These are phyloP conservation scores for Fusarium burgessii DNA, from an alignment of 2,329 filamentous ascomycete species.

Conservation along the genomic window DNA sequence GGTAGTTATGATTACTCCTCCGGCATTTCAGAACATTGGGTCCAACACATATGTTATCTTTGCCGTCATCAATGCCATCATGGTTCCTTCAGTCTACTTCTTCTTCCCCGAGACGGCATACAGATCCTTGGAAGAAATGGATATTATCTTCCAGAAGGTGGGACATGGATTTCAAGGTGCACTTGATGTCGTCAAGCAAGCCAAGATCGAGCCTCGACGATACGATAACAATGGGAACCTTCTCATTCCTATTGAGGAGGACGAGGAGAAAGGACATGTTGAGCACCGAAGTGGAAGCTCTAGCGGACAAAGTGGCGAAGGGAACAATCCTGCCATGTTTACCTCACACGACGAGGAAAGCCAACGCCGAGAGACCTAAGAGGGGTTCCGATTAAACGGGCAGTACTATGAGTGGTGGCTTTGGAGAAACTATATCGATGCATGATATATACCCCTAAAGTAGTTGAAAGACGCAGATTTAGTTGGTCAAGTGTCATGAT, in stretches of 20 bases:
- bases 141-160: constrained; percentile 71
- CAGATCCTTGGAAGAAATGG: constrained; percentile 75
- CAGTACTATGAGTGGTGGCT: background rate
- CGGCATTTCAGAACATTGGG: constrained; percentile 69
- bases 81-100: constrained; percentile 69
- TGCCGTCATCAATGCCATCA: constrained; percentile 72
- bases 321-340: constrained; percentile 46
- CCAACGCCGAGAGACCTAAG: constrained; percentile 42
- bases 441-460: constrained; percentile 14
- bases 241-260: constrained; percentile 60
- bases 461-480: background rate
- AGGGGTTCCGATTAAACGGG: background rate
- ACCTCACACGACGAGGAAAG: constrained; percentile 52
- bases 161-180: constrained; percentile 54
- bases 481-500: constrained; percentile 1
- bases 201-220: constrained; percentile 62
- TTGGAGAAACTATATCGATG: background rate
- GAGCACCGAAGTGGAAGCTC: constrained; percentile 48
- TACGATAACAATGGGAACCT: constrained; percentile 71
- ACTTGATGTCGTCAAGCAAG: constrained; percentile 53
- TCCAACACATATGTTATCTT: constrained; percentile 73
- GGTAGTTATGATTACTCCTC: constrained; percentile 72
- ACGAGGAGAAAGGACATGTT: constrained; percentile 52
- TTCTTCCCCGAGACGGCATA: constrained; percentile 75
- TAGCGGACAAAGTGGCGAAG: constrained; percentile 41